Conservation (phyloP, 2,329 filamentous ascomycete species). For the Hypoxylon sp. region DNA sequence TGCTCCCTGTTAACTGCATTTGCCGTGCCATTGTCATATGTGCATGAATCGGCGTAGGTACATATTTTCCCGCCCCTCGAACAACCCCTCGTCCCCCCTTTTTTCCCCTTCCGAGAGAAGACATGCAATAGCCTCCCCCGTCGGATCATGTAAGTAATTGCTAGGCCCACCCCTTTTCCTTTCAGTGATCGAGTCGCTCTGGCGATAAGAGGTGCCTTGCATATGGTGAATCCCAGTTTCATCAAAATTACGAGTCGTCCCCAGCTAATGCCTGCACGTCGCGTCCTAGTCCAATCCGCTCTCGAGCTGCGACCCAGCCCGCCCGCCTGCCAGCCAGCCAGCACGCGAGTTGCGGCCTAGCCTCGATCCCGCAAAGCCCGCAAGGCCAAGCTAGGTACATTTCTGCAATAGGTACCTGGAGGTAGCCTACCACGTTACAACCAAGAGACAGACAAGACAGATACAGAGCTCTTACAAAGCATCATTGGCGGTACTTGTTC, state of each 20-base stretch:
- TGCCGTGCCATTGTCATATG: no score
- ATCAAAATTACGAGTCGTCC: slow-evolving; percentile 20
- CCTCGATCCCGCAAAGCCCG: slow-evolving; percentile 25
- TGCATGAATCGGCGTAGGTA: slow-evolving; percentile 30
- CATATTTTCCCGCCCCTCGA: not conserved
- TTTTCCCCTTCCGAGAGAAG: not conserved
- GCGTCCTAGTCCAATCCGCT: slow-evolving; percentile 27
- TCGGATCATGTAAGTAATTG: slow-evolving; percentile 36
- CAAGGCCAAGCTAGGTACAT: slow-evolving; percentile 19
- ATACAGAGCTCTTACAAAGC: slow-evolving; percentile 29
- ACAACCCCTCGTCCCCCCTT: not conserved
- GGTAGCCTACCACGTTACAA: slow-evolving; percentile 23
- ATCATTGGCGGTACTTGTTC: slow-evolving; percentile 28
- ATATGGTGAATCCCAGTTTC: slow-evolving; percentile 15
- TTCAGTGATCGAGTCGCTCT: not conserved
- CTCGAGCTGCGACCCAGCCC: no score
- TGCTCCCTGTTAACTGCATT: no score
- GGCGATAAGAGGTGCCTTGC: slow-evolving; percentile 18
- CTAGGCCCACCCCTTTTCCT: slow-evolving; percentile 16
- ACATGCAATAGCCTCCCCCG: not conserved
- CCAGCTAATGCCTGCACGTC: slow-evolving; percentile 16
- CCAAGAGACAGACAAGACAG: no score
- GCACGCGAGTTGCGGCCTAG: slow-evolving; percentile 13
- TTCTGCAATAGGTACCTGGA: no score
- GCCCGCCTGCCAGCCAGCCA: slow-evolving; percentile 17